These are phyloP conservation scores for Chaetomiaceae sp. DNA, from an alignment of 2,329 filamentous ascomycete species.

Conservation along the genomic window DNA sequence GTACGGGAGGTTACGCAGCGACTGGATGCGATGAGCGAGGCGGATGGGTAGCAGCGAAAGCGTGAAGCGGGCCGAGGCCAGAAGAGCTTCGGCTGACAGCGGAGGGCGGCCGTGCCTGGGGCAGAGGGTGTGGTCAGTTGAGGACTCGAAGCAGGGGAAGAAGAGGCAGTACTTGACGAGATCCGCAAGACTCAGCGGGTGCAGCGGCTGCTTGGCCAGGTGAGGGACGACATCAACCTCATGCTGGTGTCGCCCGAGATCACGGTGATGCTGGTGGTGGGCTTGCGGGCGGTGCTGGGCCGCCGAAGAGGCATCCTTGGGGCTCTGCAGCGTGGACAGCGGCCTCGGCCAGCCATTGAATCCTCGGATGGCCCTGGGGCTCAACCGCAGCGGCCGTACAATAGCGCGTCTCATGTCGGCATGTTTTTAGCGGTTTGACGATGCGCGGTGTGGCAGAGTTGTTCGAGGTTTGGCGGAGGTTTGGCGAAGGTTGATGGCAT, in stretches of 20 bases:
- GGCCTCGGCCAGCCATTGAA: slow-evolving; percentile 5
- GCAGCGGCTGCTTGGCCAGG: slow-evolving; percentile 72
- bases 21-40: slow-evolving; percentile 89
- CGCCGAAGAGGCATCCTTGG: slow-evolving; percentile 6
- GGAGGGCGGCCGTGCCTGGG: slow-evolving; percentile 72
- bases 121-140: background rate
- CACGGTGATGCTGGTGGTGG: slow-evolving; percentile 24
- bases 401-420: slow-evolving; percentile 43
- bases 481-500: no score
- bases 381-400: slow-evolving; percentile 37
- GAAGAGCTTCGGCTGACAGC: slow-evolving; percentile 71
- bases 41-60: slow-evolving; percentile 87
- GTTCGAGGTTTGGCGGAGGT: background rate
- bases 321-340: slow-evolving; percentile 20
- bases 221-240: slow-evolving; percentile 73
- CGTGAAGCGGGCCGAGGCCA: slow-evolving; percentile 92
- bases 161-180: slow-evolving; percentile 65
- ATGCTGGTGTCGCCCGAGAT: slow-evolving; percentile 39
- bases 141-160: background rate
- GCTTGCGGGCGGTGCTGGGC: slow-evolving; percentile 10
- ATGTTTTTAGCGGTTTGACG: no score
- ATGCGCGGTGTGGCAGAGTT: no score
- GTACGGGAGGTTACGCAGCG: slow-evolving; percentile 87
- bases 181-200: slow-evolving; percentile 79
- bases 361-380: slow-evolving; percentile 19